A percentile compares a stretch with the other conserved stretches of the same genome.
phyloP scores from a whole-genome alignment of 129 eudicot species.

The Heracleum sosnowskyi region DNA sequence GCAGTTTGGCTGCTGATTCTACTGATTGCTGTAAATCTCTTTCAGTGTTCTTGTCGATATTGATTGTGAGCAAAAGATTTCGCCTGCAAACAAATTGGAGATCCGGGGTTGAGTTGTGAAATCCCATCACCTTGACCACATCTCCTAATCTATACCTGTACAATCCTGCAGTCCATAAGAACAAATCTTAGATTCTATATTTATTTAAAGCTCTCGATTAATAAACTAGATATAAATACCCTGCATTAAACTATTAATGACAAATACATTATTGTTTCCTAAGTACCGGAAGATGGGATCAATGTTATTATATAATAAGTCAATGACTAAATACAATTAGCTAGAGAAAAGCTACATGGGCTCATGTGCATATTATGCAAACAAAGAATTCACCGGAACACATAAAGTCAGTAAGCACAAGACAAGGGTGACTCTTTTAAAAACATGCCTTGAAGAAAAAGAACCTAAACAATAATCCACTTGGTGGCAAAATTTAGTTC shows the following conservation, averaged over 20 bases:
- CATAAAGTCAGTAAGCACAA: not conserved
- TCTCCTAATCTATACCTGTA: constrained; percentile 85
- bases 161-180: constrained; percentile 37
- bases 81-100: constrained; percentile 75
- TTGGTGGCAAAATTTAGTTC: not conserved
- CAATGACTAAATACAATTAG: not conserved
- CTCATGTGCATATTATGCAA: not conserved
- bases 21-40: constrained; percentile 71
- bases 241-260: not conserved
- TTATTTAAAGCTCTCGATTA: too few relatives aligned
- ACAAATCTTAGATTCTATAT: not conserved
- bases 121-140: constrained; percentile 72
- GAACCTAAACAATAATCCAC: not conserved
- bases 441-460: not conserved
- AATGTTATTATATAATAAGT: not conserved
- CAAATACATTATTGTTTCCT: not conserved
- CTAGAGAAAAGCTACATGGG: not conserved
- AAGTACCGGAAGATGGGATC: not conserved
- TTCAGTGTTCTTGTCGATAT: constrained; percentile 92
- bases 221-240: not conserved
- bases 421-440: not conserved
- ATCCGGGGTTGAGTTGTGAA: constrained; percentile 78
- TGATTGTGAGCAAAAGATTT: constrained; percentile 64
- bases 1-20: constrained; percentile 58
- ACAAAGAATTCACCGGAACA: not conserved